phyloP scores from a whole-genome alignment of 2,329 filamentous ascomycete genomes.

The Colletotrichum tanaceti region DNA sequence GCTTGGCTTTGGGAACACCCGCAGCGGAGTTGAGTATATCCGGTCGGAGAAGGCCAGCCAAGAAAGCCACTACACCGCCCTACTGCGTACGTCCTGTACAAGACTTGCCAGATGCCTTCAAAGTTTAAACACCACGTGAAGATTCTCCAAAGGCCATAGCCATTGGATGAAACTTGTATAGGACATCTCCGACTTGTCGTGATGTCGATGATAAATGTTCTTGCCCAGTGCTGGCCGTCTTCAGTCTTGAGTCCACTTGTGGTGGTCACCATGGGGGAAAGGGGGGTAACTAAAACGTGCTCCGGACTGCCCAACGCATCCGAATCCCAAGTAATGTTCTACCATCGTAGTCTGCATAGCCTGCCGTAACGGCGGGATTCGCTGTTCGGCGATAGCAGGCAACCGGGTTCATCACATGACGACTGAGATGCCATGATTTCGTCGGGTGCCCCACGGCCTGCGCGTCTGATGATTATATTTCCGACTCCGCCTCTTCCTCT shows the following conservation, averaged over 20 bases:
- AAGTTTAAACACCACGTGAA: neutral
- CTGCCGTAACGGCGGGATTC: neutral
- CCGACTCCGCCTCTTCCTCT: neutral
- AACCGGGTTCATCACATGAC: neutral
- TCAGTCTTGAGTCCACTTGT: neutral
- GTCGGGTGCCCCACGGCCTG: neutral
- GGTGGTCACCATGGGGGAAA: neutral
- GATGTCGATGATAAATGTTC: neutral
- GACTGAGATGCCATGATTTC: neutral
- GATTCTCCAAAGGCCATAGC: too few species aligned
- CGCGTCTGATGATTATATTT: constrained; percentile 19
- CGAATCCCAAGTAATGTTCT: neutral
- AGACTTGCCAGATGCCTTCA: neutral
- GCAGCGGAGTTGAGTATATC: constrained; percentile 37
- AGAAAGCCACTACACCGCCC: neutral
- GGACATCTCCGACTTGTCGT: neutral
- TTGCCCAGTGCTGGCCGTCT: neutral
- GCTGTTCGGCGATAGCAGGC: neutral
- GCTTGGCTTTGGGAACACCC: neutral
- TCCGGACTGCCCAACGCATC: neutral
- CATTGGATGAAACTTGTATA: neutral
- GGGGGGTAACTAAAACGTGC: neutral
- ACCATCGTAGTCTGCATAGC: neutral
- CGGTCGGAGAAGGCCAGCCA: constrained; percentile 14
- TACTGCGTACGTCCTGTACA: too few species aligned